phyloP scores from a whole-genome alignment of 176 grass and related monocot species.

The Cenchrus purpureus region DNA sequence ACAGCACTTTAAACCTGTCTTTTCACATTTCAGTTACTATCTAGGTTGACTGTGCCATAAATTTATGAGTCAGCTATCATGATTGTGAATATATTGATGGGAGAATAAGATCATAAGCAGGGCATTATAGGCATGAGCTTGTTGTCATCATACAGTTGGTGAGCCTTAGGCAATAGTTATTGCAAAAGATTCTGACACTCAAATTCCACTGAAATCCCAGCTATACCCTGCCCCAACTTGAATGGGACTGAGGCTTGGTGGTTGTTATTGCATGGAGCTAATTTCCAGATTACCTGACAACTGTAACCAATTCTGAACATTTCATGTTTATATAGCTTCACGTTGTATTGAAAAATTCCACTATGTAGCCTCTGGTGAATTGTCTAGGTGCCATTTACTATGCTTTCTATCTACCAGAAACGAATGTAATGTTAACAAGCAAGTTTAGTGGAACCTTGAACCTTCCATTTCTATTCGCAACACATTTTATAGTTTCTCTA shows the following conservation, averaged over 20 bases:
- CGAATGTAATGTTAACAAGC: neutral
- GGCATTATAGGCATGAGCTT: neutral
- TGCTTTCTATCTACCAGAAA: neutral
- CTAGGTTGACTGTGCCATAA: neutral
- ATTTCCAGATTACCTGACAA: neutral
- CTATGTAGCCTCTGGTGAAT: neutral
- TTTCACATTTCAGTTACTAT: conserved; percentile 22
- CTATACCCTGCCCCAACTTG: no score
- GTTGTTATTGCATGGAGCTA: neutral
- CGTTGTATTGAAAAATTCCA: neutral
- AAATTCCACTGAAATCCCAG: neutral
- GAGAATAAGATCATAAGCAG: neutral
- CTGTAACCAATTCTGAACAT: neutral
- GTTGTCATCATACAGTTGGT: neutral
- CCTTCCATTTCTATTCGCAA: neutral
- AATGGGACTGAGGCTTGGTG: no score
- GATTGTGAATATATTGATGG: neutral
- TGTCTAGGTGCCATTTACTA: neutral
- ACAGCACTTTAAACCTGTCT: neutral
- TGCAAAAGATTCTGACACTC: neutral
- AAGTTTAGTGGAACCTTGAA: neutral
- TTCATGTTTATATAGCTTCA: neutral
- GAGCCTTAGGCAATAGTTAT: neutral
- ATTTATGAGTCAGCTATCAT: neutral
- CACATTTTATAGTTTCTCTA: neutral